These are phyloP conservation scores for Xylariaceae sp. DNA, from an alignment of 2,329 filamentous ascomycete species.

Conservation along the genomic window DNA sequence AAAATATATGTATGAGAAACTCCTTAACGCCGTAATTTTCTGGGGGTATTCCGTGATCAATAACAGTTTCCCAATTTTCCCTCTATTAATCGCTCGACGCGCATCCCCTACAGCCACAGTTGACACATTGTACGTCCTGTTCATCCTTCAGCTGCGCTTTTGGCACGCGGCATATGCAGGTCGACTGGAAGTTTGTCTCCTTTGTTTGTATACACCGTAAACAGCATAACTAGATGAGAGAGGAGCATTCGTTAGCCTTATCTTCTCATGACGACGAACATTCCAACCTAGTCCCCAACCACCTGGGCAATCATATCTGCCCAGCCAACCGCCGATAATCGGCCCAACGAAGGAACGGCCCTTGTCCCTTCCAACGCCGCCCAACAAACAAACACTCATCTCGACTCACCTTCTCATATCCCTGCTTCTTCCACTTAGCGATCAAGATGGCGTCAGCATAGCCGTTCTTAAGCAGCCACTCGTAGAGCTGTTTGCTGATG, in stretches of 20 bases:
- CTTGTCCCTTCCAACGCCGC: no score
- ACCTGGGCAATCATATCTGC: not conserved
- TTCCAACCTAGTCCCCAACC: not conserved
- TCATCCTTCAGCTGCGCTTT: constrained; percentile 84
- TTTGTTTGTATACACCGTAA: constrained; percentile 97
- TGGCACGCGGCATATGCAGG: constrained; percentile 93
- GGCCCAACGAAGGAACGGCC: no score
- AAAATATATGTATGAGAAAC: not conserved
- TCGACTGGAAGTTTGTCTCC: constrained; percentile 97
- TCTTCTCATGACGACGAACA: not conserved
- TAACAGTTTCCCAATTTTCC: constrained; percentile 19
- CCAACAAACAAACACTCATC: not conserved
- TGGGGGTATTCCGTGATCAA: constrained; percentile 16
- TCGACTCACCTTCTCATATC: constrained; percentile 81
- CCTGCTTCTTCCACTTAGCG: constrained; percentile 99
- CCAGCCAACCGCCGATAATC: not conserved
- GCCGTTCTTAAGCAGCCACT: constrained; percentile 92
- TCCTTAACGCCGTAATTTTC: constrained; percentile 24
- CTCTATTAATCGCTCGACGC: constrained; percentile 66
- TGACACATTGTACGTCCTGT: constrained; percentile 88
- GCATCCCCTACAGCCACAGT: constrained; percentile 88
- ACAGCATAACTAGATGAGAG: constrained; percentile 67
- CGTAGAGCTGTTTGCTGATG: constrained; percentile 86
- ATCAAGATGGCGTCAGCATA: constrained; percentile 95
- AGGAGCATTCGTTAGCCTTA: not conserved